phyloP scores from a whole-genome alignment of 2,329 filamentous ascomycete genomes.

The Exophiala bonariae region DNA sequence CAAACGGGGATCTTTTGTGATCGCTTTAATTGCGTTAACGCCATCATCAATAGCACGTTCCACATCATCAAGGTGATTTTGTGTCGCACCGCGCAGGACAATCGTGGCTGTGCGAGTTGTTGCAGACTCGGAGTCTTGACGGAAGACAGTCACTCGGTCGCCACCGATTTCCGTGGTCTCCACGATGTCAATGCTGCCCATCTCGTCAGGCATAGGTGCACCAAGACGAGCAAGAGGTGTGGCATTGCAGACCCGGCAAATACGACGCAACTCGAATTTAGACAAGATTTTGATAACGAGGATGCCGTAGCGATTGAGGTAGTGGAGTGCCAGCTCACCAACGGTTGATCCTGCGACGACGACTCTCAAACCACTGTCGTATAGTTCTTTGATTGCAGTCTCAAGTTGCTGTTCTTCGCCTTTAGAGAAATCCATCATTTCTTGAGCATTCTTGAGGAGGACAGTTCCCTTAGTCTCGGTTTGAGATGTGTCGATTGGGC shows the following conservation, averaged over 20 bases:
- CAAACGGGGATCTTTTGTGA: conserved; percentile 86
- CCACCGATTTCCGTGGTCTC: conserved; percentile 98
- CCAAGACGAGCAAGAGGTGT: conserved; percentile 94
- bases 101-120: conserved; percentile 90
- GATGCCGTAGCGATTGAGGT: conserved; percentile 95
- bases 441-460: conserved; percentile 91
- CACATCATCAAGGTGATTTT: conserved; percentile 96
- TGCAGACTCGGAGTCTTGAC: conserved; percentile 79
- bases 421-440: conserved; percentile 98
- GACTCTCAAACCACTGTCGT: conserved; percentile 90
- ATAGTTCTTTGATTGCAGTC: conserved; percentile 86
- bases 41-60: conserved; percentile 97
- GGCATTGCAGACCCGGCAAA: conserved; percentile 94
- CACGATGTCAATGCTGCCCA: conserved; percentile 90
- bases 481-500: conserved; percentile 90
- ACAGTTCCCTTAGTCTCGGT: conserved; percentile 99
- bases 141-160: conserved; percentile 96
- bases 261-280: conserved; percentile 92
- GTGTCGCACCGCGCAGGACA: conserved; percentile 90
- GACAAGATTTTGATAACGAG: conserved; percentile 95
- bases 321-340: conserved; percentile 93
- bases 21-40: conserved; percentile 97
- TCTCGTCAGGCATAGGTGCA: conserved; percentile 99
- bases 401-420: conserved; percentile 94
- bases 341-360: conserved; percentile 91